Evolutionary conservation across 2,329 filamentous ascomycete species (phyloP), one percentile per base, ranked within the genome.

Genomic region (Colletotrichum sp.): DNA sequence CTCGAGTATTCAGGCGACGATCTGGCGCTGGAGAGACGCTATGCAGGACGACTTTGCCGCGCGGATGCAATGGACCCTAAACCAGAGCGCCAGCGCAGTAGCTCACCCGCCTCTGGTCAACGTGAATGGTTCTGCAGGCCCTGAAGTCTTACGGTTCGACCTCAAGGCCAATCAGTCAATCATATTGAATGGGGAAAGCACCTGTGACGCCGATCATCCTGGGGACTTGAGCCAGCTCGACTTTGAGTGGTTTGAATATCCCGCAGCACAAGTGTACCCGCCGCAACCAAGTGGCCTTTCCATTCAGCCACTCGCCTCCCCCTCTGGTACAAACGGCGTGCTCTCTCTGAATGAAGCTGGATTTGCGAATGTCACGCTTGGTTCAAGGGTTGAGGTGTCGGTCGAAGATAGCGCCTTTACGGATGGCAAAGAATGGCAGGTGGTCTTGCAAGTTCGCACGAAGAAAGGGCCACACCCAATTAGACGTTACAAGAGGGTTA

Each of bases 21-120:
- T 87, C 68, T 87, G 85, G 85, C 81, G 86, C n/a, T 87, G 86
- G 85, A 77, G 85, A 16, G 70, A 84, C 15, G 82, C 82, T 10
- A 87, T 80, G 77, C 86, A 87, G 71, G 81, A 84, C 72, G 86
- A 87, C 75, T 86, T 88, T 76, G 85, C 85, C 10, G 83, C 84
- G 2, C 79, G 86, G 6, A 86, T 88, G 64, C 81, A 84, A 71
- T 87, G 85, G 86, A 83, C 82, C 1, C 34, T 83, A 30, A 67
- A 71, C 6, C 68, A 75, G 0, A 75, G 77, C 8, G 68, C 85
- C 18, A 77, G 70, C 15, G 80, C 83, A 18, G 84, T 81, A 1
- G 89, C 86, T 69, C 89, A 90, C 76, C 86, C 87, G 39, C 89
- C 89, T 1, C 84, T 90, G 15, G 78, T 82, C 12, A 81, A 86